Conservation (phyloP, 192 early-diverging fungal species). For the Coemansia sp. region DNA sequence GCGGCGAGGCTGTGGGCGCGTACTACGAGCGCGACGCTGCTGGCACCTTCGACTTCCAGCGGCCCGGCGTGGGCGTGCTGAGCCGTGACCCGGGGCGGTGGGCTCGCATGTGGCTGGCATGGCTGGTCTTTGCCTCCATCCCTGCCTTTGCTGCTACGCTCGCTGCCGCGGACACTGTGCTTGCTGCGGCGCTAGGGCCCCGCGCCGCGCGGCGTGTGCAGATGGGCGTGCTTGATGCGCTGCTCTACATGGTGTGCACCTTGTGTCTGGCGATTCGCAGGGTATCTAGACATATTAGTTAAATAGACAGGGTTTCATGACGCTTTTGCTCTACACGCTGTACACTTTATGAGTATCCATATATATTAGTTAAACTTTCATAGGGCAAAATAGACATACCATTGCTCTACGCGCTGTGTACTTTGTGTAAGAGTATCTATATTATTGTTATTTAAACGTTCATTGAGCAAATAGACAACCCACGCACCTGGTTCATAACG, state of each 20-base stretch:
- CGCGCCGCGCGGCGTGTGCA: constrained; percentile 19
- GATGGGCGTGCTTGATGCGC: constrained; percentile 8
- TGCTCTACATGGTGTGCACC: no score
- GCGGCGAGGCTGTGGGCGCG: constrained; percentile 39
- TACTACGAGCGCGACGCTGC: constrained; percentile 37
- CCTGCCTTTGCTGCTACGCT: constrained; percentile 11
- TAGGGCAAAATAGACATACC: no score
- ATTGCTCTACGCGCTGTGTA: constrained; percentile 16
- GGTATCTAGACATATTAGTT: no score
- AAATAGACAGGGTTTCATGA: no score
- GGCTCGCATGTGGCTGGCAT: constrained; percentile 13
- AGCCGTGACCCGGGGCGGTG: background rate
- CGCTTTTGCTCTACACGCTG: no score
- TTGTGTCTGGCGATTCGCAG: no score
- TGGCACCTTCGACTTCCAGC: constrained; percentile 20
- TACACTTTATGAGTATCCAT: no score
- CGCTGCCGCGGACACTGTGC: background rate
- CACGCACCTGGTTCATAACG: constrained; percentile 87
- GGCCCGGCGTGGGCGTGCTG: background rate
- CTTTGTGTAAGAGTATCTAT: background rate
- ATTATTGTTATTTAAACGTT: constrained; percentile 19
- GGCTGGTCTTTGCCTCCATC: constrained; percentile 17
- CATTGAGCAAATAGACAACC: constrained; percentile 86
- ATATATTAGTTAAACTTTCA: no score
- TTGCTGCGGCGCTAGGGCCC: constrained; percentile 14